Conservation (phyloP, 1,284 basidiomycete genomes). For the Mycena sp. region DNA sequence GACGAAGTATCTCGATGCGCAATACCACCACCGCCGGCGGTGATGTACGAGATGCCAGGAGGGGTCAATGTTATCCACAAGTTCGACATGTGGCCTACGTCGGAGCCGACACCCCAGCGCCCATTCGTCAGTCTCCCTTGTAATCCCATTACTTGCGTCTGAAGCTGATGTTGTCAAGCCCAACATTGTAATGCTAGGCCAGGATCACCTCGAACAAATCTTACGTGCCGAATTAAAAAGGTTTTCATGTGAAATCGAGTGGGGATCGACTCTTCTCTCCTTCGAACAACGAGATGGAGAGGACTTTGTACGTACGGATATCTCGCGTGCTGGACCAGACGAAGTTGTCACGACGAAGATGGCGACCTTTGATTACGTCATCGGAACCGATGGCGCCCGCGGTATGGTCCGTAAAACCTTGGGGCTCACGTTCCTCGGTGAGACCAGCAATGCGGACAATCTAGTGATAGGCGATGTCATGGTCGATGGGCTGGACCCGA, state of each 20-base stretch:
- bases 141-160: background rate
- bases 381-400: conserved; percentile 52
- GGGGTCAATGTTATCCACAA: conserved; percentile 21
- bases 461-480: conserved; percentile 47
- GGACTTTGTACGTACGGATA: conserved; percentile 35
- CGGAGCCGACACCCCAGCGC: conserved; percentile 8
- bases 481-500: conserved; percentile 40
- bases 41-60: conserved; percentile 30
- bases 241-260: conserved; percentile 40
- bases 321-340: conserved; percentile 30
- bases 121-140: conserved; percentile 19
- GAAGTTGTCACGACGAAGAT: conserved; percentile 29
- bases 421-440: conserved; percentile 48
- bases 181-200: conserved; percentile 42
- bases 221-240: conserved; percentile 42
- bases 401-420: conserved; percentile 46
- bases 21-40: conserved; percentile 22
- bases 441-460: conserved; percentile 40
- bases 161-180: conserved; percentile 16
- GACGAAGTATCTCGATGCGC: conserved; percentile 22
- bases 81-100: conserved; percentile 28
- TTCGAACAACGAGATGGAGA: conserved; percentile 42
- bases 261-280: conserved; percentile 41
- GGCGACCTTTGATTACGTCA: conserved; percentile 40
- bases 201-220: conserved; percentile 42